These are phyloP conservation scores for Rhynchospora pubera DNA, from an alignment of 176 grass and related monocot species.

Conservation along the genomic window DNA sequence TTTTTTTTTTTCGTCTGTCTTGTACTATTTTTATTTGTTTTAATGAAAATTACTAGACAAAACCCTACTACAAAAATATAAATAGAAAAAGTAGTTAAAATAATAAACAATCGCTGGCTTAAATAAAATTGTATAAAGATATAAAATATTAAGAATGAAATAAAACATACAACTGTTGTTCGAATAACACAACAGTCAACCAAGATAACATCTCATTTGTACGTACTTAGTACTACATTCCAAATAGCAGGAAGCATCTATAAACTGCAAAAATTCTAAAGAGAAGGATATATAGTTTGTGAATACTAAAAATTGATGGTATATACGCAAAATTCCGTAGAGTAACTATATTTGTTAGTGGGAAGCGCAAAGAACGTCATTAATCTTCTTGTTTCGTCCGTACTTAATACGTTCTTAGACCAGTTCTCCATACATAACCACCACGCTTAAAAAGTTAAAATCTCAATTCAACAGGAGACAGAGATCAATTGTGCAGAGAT, in stretches of 20 bases:
- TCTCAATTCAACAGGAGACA: slow-evolving; percentile 4
- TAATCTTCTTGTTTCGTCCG: neutral
- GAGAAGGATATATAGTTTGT: neutral
- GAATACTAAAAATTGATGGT: neutral
- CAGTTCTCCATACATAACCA: neutral
- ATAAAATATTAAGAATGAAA: neutral
- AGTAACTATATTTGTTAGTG: neutral
- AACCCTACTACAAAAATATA: too few relatives aligned
- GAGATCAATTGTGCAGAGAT: neutral
- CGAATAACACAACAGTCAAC: neutral
- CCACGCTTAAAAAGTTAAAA: neutral
- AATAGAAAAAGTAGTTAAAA: neutral
- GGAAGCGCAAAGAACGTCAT: neutral
- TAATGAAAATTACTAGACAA: too few relatives aligned
- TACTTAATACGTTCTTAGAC: neutral
- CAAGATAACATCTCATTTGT: neutral
- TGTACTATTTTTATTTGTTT: too few relatives aligned
- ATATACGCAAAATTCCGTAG: neutral
- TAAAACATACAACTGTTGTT: neutral
- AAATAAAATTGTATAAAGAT: neutral
- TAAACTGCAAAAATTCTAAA: neutral
- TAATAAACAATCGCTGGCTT: neutral
- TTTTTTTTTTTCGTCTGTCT: neutral
- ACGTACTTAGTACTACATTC: neutral
- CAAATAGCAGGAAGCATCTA: neutral